Conservation (phyloP, 352 stramenopile species). For the Peronospora belbahrii region DNA sequence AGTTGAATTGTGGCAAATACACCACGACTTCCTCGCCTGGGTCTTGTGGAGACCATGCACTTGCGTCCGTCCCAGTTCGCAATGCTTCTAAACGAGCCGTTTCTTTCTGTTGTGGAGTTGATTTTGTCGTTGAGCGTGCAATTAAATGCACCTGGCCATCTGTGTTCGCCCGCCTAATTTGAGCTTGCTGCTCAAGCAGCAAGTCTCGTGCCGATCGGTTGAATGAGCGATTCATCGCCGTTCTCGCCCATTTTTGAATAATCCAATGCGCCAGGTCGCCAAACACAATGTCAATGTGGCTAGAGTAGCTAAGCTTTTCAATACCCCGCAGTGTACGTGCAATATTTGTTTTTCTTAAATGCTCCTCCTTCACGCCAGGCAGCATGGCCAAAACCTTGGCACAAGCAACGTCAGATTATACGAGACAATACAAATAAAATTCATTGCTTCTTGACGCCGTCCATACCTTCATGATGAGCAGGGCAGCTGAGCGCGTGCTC, state of each 20-base stretch:
- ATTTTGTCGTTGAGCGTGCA: constrained; percentile 4
- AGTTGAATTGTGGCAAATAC: constrained; percentile 54
- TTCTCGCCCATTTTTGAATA: constrained; percentile 48
- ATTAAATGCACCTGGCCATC: constrained; percentile 27
- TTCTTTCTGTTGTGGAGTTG: constrained; percentile 19
- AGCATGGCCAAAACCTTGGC: constrained; percentile 34
- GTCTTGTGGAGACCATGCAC: constrained; percentile 13
- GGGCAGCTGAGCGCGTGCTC: constrained; percentile 31
- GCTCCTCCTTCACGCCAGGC: constrained; percentile 45
- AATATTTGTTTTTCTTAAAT: constrained; percentile 49
- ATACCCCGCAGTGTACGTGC: constrained; percentile 45
- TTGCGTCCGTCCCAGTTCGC: constrained; percentile 6
- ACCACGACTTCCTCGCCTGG: constrained; percentile 31
- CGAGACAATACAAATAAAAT: too few relatives aligned
- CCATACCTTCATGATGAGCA: constrained; percentile 50
- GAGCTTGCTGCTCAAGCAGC: constrained; percentile 33
- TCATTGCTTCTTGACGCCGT: not conserved
- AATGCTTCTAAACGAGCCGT: constrained; percentile 26
- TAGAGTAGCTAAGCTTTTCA: constrained; percentile 26
- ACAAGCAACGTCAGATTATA: not conserved
- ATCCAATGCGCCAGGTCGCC: constrained; percentile 56
- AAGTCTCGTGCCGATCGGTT: constrained; percentile 33
- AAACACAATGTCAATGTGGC: constrained; percentile 34
- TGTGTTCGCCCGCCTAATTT: constrained; percentile 27
- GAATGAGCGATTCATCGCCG: constrained; percentile 36